Evolutionary conservation across 805 yeast species (phyloP), one percentile per base, ranked within the genome.

Genomic region (Yarrowia divulgata): DNA sequence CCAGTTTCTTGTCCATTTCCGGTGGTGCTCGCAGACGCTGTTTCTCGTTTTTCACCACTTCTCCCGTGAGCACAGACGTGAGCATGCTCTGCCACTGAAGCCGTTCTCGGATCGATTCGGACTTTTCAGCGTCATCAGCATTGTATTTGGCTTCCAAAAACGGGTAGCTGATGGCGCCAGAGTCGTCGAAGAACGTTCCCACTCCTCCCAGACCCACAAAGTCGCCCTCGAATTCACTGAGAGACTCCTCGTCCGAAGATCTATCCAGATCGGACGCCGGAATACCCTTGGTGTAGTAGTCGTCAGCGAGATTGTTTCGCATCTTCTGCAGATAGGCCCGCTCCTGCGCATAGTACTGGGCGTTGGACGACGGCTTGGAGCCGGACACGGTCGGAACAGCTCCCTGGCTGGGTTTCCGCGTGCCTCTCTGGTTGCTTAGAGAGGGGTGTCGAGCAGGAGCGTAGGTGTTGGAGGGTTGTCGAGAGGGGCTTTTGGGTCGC

Each of bases 61-160:
- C 98, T 73, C 99, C 98, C 2, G 96, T 94, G 43, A 95, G 84
- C 3, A 95, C 98, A 2, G 93, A 85, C 12, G 90, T 85, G 62
- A 95, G 82, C 97, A 95, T 92, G 0, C 94, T 86, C 78, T 95
- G 98, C 99, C 99, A 95, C 79, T 93, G 97, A 13, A 93, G 81
- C 62, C 98, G 83, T 75, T 93, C 98, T 12, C 87, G 71, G 67
- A 77, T 72, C 57, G 75, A 74, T 29, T 79, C 79, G 1, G 78
- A 76, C 39, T 72, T 74, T 49, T 75, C 74, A 18, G 77, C 70
- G 23, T 76, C 77, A 4, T 71, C 72, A 8, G 71, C 70, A 34
- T 74, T 72, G 32, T 71, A 70, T 16, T 73, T 67, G n/a, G 74
- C 70, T 48, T 73, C 72, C n/a, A 75, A 70, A 32, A 72, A 67